Evolutionary conservation across 352 stramenopile genomes (phyloP).

Genomic region (Peronospora belbahrii): DNA sequence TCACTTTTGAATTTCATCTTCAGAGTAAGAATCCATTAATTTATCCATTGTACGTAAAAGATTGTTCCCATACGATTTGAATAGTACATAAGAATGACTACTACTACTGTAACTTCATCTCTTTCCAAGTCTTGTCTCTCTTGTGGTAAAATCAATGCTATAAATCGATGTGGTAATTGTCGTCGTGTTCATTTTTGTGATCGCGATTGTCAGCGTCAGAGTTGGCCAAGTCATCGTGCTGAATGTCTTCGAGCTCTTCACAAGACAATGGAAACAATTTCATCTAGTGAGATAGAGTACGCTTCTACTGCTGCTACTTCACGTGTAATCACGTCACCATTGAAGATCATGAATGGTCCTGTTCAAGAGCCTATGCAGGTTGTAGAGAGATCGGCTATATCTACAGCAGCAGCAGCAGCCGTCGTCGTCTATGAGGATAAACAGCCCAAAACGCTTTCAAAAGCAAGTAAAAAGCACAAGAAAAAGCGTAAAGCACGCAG

Average conservation of each 20-base stretch:
- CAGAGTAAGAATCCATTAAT: background rate
- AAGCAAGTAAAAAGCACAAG: constrained; percentile 73
- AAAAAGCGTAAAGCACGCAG: constrained; percentile 65
- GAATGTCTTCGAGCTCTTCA: constrained; percentile 17
- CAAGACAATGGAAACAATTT: constrained; percentile 1
- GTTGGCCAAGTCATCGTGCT: constrained; percentile 50
- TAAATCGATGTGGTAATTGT: constrained; percentile 71
- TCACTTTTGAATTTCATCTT: background rate
- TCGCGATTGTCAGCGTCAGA: constrained; percentile 60
- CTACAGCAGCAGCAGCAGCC: constrained; percentile 9
- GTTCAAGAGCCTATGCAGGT: constrained; percentile 37
- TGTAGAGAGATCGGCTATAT: constrained; percentile 25
- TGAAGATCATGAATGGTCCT: constrained; percentile 42
- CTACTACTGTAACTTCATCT: constrained; percentile 3
- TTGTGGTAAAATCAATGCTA: constrained; percentile 38
- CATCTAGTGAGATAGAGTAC: constrained; percentile 6
- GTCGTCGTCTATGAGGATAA: background rate
- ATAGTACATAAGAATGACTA: background rate
- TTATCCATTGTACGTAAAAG: no score
- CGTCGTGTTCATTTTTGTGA: constrained; percentile 68
- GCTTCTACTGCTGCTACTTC: constrained; percentile 22
- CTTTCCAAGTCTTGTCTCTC: constrained; percentile 28
- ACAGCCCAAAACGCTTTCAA: constrained; percentile 26
- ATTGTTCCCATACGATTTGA: no score
- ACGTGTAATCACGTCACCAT: constrained; percentile 13